These are phyloP conservation scores for Trypanosoma vivax DNA, from an alignment of 208 protist species.

Conservation along the genomic window DNA sequence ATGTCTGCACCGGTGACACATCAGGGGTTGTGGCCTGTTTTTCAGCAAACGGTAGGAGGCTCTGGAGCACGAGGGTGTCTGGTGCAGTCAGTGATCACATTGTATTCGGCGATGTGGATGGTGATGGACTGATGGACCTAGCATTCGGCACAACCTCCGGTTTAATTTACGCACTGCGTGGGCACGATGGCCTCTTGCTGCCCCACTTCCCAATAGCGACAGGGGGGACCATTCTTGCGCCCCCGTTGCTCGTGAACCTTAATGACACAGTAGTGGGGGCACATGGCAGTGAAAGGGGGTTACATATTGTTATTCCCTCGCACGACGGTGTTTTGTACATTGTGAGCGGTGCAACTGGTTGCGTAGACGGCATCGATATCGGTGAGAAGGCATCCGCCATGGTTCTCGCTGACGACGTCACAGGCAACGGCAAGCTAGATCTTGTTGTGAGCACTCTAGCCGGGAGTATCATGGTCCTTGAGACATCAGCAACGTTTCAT, in stretches of 20 bases:
- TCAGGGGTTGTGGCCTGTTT: conserved; percentile 87
- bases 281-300: conserved; percentile 4
- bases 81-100: conserved; percentile 55
- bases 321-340: conserved; percentile 88
- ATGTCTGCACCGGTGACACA: conserved; percentile 83
- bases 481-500: conserved; percentile 59
- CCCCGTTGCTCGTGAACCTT: conserved; percentile 65
- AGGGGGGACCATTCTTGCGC: conserved; percentile 60
- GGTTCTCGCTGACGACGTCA: conserved; percentile 90
- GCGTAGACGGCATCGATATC: conserved; percentile 85
- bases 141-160: conserved; percentile 77
- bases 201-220: conserved; percentile 70
- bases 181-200: conserved; percentile 44
- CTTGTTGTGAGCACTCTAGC: conserved; percentile 83
- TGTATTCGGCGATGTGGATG: conserved; percentile 87
- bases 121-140: conserved; percentile 81
- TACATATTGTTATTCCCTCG: conserved; percentile 80
- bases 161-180: conserved; percentile 78
- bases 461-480: conserved; percentile 85
- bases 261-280: conserved; percentile 15
- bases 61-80: conserved; percentile 65
- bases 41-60: conserved; percentile 37
- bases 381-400: conserved; percentile 84
- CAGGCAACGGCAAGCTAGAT: conserved; percentile 83
- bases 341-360: conserved; percentile 61